phyloP scores from a whole-genome alignment of 805 yeast genomes.

The Cyberlindnera euphorbiiphila region DNA sequence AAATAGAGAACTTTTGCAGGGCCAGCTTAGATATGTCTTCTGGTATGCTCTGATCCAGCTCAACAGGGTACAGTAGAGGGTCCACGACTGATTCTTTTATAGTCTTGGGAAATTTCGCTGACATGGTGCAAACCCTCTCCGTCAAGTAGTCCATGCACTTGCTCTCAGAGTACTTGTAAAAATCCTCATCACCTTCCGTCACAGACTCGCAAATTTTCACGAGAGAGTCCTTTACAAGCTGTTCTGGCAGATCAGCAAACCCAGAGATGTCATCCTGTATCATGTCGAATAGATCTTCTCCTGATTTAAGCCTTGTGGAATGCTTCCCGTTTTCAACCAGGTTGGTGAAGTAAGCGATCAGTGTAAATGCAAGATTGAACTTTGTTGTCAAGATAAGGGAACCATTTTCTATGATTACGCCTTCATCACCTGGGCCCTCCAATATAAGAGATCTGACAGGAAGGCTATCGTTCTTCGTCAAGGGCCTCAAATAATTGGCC shows the following conservation, averaged over 20 bases:
- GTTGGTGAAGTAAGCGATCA: slow-evolving; percentile 35
- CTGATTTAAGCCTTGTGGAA: slow-evolving; percentile 33
- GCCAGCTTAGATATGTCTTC: slow-evolving; percentile 34
- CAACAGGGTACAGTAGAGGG: slow-evolving; percentile 28
- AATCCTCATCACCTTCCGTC: slow-evolving; percentile 41
- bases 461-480: slow-evolving; percentile 26
- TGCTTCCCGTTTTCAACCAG: slow-evolving; percentile 23
- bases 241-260: slow-evolving; percentile 17
- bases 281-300: slow-evolving; percentile 43
- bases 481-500: slow-evolving; percentile 27
- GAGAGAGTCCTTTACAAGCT: slow-evolving; percentile 22
- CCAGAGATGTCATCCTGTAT: slow-evolving; percentile 22
- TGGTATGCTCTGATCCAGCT: slow-evolving; percentile 32
- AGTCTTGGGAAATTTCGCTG: slow-evolving; percentile 36
- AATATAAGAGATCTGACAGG: slow-evolving; percentile 39
- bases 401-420: slow-evolving; percentile 39
- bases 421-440: slow-evolving; percentile 24
- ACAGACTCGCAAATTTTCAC: slow-evolving; percentile 36
- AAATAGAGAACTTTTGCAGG: slow-evolving; percentile 39
- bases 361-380: slow-evolving; percentile 38
- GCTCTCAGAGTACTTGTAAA: slow-evolving; percentile 40
- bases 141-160: slow-evolving; percentile 39
- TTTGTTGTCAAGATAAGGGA: slow-evolving; percentile 37
- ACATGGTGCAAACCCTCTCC: slow-evolving; percentile 35
- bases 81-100: slow-evolving; percentile 26